Evolutionary conservation across 805 yeast species (phyloP).

Genomic region (Kuraishia piskuri): DNA sequence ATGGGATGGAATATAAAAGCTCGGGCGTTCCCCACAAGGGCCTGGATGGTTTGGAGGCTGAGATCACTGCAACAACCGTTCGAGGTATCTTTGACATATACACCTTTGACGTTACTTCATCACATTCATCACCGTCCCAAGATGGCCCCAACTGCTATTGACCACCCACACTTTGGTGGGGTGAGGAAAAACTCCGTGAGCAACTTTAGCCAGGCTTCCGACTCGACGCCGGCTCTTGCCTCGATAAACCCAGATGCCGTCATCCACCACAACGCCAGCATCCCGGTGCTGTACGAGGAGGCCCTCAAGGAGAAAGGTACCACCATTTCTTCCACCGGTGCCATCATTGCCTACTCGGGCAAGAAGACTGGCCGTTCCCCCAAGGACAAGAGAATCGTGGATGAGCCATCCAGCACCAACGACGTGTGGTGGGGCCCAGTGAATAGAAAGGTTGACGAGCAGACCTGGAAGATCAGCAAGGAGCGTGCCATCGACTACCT

Average conservation of each 20-base stretch:
- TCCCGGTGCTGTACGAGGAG: constrained; percentile 90
- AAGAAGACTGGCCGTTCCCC: constrained; percentile 97
- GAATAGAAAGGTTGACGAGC: constrained; percentile 87
- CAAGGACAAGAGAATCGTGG: constrained; percentile 95
- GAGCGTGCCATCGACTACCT: constrained; percentile 95
- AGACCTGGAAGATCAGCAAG: constrained; percentile 91
- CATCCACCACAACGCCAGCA: constrained; percentile 86
- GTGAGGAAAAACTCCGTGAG: constrained; percentile 21
- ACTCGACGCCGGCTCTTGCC: background rate
- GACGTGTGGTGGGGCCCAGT: constrained; percentile 99
- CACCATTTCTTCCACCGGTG: constrained; percentile 87
- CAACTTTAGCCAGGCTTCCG: constrained; percentile 12
- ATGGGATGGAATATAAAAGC: background rate
- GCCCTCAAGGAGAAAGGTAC: constrained; percentile 87
- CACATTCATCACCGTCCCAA: background rate
- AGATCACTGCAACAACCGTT: background rate
- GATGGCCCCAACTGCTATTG: constrained; percentile 33
- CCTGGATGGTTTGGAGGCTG: background rate
- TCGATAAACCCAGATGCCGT: constrained; percentile 46
- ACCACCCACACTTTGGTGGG: constrained; percentile 4
- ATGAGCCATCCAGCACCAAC: constrained; percentile 76
- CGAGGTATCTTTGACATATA: background rate
- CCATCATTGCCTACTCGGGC: constrained; percentile 93
- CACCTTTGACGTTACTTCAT: background rate
- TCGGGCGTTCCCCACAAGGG: background rate